These are phyloP conservation scores for Aleurites moluccanus DNA, from an alignment of 441 rosid genomes.

Conservation along the genomic window DNA sequence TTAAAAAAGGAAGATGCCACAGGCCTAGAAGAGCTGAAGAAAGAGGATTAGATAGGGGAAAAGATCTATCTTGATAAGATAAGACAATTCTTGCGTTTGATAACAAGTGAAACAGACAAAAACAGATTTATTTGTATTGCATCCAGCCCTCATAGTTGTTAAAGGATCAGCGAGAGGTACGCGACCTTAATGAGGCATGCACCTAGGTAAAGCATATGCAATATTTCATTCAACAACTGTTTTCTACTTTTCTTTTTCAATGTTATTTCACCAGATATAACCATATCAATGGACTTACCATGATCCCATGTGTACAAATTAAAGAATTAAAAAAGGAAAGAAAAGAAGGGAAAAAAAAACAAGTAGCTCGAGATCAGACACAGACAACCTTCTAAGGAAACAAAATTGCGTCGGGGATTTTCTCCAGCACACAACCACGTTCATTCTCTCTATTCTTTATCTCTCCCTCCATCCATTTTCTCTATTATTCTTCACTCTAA, in stretches of 20 bases:
- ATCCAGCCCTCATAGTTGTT: background rate
- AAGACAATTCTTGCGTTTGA: background rate
- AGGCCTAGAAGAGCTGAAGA: background rate
- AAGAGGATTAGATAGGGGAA: background rate
- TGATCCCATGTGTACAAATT: too few relatives aligned
- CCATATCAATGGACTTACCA: too few relatives aligned
- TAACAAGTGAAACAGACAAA: background rate
- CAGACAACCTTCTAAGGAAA: too few relatives aligned
- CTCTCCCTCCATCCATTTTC: background rate
- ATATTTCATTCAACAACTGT: background rate
- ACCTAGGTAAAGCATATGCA: background rate
- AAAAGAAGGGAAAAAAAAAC: too few relatives aligned
- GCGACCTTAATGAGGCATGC: background rate
- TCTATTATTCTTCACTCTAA: background rate
- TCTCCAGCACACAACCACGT: background rate
- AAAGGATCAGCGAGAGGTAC: background rate
- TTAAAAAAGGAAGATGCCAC: too few relatives aligned
- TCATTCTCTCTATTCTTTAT: background rate
- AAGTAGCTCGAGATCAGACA: too few relatives aligned
- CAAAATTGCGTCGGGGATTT: too few relatives aligned
- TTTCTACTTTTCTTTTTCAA: too few relatives aligned
- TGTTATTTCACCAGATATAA: too few relatives aligned
- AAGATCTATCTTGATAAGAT: background rate
- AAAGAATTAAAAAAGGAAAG: too few relatives aligned
- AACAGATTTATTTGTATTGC: background rate